Base-by-base conservation (phyloP, 2,329 filamentous ascomycete species). In the Paraphaeosphaeria minitans region DNA sequence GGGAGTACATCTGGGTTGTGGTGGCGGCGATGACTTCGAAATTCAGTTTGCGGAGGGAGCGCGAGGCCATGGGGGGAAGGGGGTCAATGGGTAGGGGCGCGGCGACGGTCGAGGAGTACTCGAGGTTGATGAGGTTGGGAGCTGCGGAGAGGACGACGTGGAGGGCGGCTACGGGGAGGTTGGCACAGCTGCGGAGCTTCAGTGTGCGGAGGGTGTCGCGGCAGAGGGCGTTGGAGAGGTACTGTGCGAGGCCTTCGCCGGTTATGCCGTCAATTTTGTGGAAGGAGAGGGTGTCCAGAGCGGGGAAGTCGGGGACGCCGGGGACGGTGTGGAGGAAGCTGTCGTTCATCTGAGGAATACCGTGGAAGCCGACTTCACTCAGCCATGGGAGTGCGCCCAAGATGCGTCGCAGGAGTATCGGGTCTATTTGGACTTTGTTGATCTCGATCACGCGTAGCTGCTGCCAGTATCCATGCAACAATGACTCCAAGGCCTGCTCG, bases 11-110 rank as follows among this genome's bases (percentile, higher is more conserved):
- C 12, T 87, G 82, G 22, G 87, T 85, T 0, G 85, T 79, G 4
- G 85, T 78, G 10, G 81, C 81, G 3, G 87, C 83, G 12, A 86
- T 89, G 72, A 98, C 91, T 77, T 97, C 94, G 73, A 89, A 97
- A 67, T 94, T 89, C 14, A 98, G 80, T 2, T 86, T 89, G 65
- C 83, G 80, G 21, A 98, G 84, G 16, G 88, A 88, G 55, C 79
- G 81, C 2, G 92, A 96, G 7, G 84, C 77, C 53, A 97, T 79
- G 0, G 87, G 86, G 0, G 87, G 88, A 2, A 89, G 71, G 22
- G 79, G 79, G 53, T 84, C 81, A 24, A 83, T 73, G 2, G 86
- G 84, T 57, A 90, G 84, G 0, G 84, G 82, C 19, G 81, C 81
- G 0, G 81, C 75, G 2, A 89, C 84, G 19, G 81, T 82, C 58